Conservation (phyloP, 305 asterid genomes). For the Petunia hybrid region DNA sequence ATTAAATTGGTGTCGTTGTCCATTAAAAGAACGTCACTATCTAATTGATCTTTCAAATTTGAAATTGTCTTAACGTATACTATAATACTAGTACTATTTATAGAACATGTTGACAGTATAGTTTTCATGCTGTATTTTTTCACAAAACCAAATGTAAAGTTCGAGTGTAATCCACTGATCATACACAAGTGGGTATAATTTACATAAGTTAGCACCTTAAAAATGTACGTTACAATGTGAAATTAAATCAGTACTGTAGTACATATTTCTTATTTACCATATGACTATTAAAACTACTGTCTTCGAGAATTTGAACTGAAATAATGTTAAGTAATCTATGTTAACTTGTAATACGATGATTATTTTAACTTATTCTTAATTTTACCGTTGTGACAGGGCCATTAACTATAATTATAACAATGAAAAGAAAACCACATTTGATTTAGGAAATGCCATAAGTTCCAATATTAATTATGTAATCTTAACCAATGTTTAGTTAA, state of each 20-base stretch:
- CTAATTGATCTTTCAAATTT: conserved; percentile 1
- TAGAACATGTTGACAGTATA: neutral
- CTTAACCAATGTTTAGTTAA: neutral
- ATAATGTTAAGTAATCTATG: conserved; percentile 7
- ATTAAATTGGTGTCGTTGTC: neutral
- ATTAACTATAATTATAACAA: neutral
- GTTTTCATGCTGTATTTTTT: neutral
- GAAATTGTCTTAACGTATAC: neutral
- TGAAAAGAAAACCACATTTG: neutral
- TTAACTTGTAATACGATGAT: neutral
- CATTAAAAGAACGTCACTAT: neutral
- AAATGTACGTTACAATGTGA: conserved; percentile 12
- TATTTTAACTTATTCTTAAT: conserved; percentile 9
- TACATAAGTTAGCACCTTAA: neutral
- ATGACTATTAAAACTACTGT: neutral
- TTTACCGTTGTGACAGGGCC: conserved; percentile 1
- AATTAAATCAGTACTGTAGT: neutral
- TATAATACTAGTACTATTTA: too few species aligned
- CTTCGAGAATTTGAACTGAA: conserved; percentile 22
- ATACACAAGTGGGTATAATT: conserved; percentile 5
- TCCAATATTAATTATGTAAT: conserved; percentile 9
- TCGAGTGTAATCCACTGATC: conserved; percentile 20
- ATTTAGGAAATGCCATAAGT: conserved; percentile 19
- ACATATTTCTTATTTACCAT: neutral
- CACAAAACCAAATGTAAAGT: conserved; percentile 7